A percentile compares a stretch with the other conserved stretches of the same genome.
Conservation (phyloP, 148 eudicot genomes). For the Limonium bicolor region DNA sequence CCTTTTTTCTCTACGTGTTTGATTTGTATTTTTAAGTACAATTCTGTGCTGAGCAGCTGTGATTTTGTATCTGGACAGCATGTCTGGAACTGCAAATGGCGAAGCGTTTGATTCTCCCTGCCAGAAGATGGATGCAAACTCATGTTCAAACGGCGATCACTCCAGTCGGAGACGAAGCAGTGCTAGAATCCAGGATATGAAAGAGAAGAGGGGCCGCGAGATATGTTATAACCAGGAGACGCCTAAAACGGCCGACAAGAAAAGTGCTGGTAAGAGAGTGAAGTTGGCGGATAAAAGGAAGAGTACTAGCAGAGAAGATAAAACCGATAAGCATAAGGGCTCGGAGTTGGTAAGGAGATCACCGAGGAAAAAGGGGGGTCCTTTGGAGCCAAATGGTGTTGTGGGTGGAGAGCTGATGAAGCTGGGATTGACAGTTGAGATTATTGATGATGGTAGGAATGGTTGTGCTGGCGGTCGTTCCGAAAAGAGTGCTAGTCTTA, state of each 20-base stretch:
- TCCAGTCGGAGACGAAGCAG: constrained; percentile 26
- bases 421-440: constrained; percentile 12
- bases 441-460: not conserved
- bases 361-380: not conserved
- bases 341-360: constrained; percentile 2
- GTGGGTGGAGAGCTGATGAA: constrained; percentile 12
- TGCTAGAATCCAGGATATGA: constrained; percentile 15
- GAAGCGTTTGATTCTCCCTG: too few species aligned
- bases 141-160: too few species aligned
- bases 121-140: too few species aligned
- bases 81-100: too few species aligned
- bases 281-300: constrained; percentile 3
- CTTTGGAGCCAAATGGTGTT: not conserved
- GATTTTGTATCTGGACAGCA: too few species aligned
- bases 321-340: not conserved
- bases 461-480: constrained; percentile 4
- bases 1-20: too few species aligned
- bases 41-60: too few species aligned
- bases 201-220: constrained; percentile 4
- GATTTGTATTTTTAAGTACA: too few species aligned
- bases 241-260: not conserved
- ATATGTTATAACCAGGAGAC: constrained; percentile 12
- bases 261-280: constrained; percentile 2
- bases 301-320: not conserved
- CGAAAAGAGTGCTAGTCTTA: constrained; percentile 28